phyloP scores from a whole-genome alignment of 139 green algal genomes.

The Trebouxia sp. region DNA sequence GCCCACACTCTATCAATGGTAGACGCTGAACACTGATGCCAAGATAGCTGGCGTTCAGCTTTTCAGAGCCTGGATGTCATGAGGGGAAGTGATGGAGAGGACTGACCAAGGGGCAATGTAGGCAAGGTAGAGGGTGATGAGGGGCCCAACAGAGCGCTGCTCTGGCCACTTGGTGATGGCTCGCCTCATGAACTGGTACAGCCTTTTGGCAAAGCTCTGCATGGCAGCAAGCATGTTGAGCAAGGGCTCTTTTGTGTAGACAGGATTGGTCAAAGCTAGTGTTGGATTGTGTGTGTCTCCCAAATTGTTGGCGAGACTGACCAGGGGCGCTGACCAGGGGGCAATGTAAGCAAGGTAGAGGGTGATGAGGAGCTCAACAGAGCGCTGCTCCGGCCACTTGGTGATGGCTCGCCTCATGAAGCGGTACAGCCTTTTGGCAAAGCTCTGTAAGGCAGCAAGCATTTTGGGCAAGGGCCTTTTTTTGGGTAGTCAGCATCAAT shows the following conservation, averaged over 20 bases:
- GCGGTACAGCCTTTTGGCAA: conserved; percentile 69
- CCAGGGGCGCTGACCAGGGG: conserved; percentile 68
- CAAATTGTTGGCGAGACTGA: too few relatives aligned
- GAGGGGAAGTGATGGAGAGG: too few relatives aligned
- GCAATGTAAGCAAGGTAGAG: conserved; percentile 63
- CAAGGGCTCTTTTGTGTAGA: too few relatives aligned
- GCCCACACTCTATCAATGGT: too few relatives aligned
- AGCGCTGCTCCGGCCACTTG: conserved; percentile 61
- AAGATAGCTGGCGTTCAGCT: too few relatives aligned
- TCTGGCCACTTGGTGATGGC: conserved; percentile 68
- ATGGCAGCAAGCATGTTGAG: background rate
- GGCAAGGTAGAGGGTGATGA: conserved; percentile 65
- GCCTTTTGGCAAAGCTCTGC: conserved; percentile 59
- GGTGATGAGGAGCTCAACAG: conserved; percentile 58
- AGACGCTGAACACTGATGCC: too few relatives aligned
- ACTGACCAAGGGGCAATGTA: conserved; percentile 64
- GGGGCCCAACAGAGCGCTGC: conserved; percentile 48
- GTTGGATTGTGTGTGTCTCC: too few relatives aligned
- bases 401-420: conserved; percentile 64
- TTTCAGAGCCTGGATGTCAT: too few relatives aligned
- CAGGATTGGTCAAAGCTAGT: too few relatives aligned
- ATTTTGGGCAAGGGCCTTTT: too few relatives aligned
- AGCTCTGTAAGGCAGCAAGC: conserved; percentile 40
- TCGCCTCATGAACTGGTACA: conserved; percentile 72
- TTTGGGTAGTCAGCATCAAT: too few relatives aligned